A percentile compares a stretch with the other conserved stretches of the same genome.
Evolutionary conservation across 2,329 filamentous ascomycete species (phyloP).

Genomic region (Apiospora arundinis): DNA sequence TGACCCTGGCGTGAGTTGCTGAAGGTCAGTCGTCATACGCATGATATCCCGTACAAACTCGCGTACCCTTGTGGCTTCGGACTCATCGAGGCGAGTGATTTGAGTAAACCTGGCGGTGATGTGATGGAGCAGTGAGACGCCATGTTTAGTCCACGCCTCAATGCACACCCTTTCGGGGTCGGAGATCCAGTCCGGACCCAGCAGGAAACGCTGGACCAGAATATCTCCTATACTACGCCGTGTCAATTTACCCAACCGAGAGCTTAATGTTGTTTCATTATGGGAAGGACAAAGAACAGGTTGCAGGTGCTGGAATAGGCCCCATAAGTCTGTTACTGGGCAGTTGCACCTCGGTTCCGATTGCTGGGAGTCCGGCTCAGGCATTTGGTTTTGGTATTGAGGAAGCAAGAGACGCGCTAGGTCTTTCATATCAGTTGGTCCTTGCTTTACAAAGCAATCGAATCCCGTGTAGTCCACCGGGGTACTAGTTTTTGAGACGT

Average conservation of each 20-base stretch:
- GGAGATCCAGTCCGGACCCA: not conserved
- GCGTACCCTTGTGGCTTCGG: not conserved
- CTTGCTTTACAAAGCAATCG: no score
- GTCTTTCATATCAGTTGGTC: not conserved
- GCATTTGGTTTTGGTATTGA: not conserved
- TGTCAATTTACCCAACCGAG: not conserved
- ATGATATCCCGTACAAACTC: not conserved
- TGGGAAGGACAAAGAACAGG: not conserved
- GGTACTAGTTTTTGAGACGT: not conserved
- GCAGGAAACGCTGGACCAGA: not conserved
- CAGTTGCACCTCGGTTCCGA: not conserved
- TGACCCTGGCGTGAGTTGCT: not conserved
- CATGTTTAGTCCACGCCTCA: not conserved
- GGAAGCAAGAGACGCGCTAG: not conserved
- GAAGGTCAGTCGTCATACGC: not conserved
- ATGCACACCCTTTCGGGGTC: not conserved
- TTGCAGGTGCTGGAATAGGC: not conserved
- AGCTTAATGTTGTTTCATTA: not conserved
- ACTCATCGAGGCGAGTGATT: rapidly evolving
- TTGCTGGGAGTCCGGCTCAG: not conserved
- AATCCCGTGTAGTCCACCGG: no score
- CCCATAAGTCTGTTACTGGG: not conserved
- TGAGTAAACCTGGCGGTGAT: no score
- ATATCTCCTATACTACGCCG: rapidly evolving
- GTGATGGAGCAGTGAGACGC: not conserved